A percentile compares a stretch with the other conserved stretches of the same genome.
These are phyloP conservation scores for Lycium barbarum DNA, from an alignment of 257 asterid species.

Conservation along the genomic window DNA sequence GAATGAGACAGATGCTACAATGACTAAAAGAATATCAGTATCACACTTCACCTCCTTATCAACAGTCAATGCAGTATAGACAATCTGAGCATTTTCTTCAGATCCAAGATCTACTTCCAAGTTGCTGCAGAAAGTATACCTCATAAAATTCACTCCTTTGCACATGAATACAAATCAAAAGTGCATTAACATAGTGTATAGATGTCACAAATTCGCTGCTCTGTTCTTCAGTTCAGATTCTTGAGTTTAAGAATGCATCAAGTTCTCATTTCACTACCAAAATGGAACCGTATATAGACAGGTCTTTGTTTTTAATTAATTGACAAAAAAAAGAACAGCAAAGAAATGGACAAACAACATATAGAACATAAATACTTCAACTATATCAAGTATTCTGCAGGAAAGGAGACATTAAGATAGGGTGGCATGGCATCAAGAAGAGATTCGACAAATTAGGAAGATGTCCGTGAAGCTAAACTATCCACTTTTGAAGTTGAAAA, in stretches of 20 bases:
- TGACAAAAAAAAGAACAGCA: too few relatives aligned
- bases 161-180: neutral
- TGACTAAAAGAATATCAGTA: neutral
- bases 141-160: slow-evolving; percentile 11
- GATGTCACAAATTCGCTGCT: neutral
- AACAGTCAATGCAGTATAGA: slow-evolving; percentile 69
- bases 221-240: neutral
- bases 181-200: neutral
- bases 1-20: neutral
- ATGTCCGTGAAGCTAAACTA: neutral
- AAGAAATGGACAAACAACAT: neutral
- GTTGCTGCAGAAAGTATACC: slow-evolving; percentile 54
- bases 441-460: neutral
- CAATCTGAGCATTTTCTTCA: slow-evolving; percentile 68
- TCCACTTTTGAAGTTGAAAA: neutral
- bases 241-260: neutral
- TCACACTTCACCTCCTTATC: slow-evolving; percentile 75
- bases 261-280: neutral
- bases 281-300: neutral
- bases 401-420: neutral
- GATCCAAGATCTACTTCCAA: slow-evolving; percentile 81
- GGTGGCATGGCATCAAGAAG: neutral
- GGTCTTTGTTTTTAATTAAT: neutral
- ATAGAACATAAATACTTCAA: neutral
- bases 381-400: neutral